Evolutionary conservation across 805 yeast genomes (phyloP).

Genomic region (Teunomyces stri): DNA sequence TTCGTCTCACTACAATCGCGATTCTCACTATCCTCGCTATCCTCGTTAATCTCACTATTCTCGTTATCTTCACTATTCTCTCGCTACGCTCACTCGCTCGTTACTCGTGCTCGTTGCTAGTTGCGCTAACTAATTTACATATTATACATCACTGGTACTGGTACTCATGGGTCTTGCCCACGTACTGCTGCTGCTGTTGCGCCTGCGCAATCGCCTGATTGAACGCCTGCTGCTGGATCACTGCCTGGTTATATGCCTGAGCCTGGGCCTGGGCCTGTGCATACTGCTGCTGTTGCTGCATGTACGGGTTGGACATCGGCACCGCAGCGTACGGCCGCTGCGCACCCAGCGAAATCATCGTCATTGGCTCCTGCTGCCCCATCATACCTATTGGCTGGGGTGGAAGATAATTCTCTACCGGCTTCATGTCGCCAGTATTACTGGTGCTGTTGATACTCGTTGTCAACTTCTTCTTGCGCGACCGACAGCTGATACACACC

Average conservation of each 20-base stretch:
- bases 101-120: no score
- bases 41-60: no score
- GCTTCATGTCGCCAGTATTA: conserved; percentile 2
- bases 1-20: no score
- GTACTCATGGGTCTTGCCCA: conserved; percentile 14
- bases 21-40: no score
- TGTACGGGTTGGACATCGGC: conserved; percentile 6
- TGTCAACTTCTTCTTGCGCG: conserved; percentile 45
- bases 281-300: conserved; percentile 6
- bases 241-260: conserved; percentile 16
- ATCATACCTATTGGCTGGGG: conserved; percentile 9
- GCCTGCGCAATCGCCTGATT: conserved; percentile 20
- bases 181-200: conserved; percentile 18
- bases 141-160: conserved; percentile 1
- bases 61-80: no score
- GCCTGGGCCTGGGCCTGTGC: conserved; percentile 10
- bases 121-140: not conserved
- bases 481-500: conserved; percentile 55
- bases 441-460: conserved; percentile 11
- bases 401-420: conserved; percentile 2
- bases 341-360: conserved; percentile 6
- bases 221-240: conserved; percentile 20
- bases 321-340: conserved; percentile 6
- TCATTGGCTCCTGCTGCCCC: conserved; percentile 7
- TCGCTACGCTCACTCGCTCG: not conserved